Percentiles rank a stretch among this genome's conserved stretches.
Evolutionary conservation across 2,329 filamentous ascomycete species (phyloP).

Genomic region (Hirsutella minnesotensis): DNA sequence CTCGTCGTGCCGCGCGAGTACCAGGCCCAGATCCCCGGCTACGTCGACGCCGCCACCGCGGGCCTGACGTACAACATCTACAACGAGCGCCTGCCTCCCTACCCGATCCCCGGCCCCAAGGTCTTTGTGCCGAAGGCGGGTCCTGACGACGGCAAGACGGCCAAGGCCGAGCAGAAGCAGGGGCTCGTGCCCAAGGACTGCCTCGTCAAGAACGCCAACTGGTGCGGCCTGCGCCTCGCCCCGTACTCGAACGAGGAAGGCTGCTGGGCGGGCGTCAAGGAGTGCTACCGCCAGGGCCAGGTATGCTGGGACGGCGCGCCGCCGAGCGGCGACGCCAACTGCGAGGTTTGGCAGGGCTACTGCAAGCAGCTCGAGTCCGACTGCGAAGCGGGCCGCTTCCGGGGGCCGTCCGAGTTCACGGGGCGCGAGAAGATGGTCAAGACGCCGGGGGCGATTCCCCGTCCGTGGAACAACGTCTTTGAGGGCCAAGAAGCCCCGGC

Average conservation of each 20-base stretch:
- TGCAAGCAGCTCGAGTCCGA: slow-evolving; percentile 36
- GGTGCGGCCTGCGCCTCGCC: slow-evolving; percentile 53
- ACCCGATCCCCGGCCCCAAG: slow-evolving; percentile 43
- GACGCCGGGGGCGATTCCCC: slow-evolving; percentile 21
- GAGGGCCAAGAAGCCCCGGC: not conserved
- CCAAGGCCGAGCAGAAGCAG: slow-evolving; percentile 15
- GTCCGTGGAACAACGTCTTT: slow-evolving; percentile 15
- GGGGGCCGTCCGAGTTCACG: slow-evolving; percentile 34
- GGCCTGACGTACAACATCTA: slow-evolving; percentile 57
- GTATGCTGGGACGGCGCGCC: slow-evolving; percentile 48
- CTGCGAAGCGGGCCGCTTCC: slow-evolving; percentile 29
- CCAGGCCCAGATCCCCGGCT: slow-evolving; percentile 51
- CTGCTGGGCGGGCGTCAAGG: slow-evolving; percentile 46
- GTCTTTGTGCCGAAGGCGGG: slow-evolving; percentile 32
- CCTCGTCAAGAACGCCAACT: slow-evolving; percentile 58
- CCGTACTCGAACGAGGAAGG: slow-evolving; percentile 40
- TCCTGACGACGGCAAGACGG: slow-evolving; percentile 1
- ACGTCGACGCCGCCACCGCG: slow-evolving; percentile 41
- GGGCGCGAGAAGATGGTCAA: slow-evolving; percentile 20
- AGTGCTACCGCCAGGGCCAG: slow-evolving; percentile 47
- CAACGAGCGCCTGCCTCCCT: slow-evolving; percentile 27
- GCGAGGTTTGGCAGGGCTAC: slow-evolving; percentile 49
- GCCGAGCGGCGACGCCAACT: slow-evolving; percentile 47
- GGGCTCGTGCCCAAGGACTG: slow-evolving; percentile 44
- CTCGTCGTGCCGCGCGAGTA: slow-evolving; percentile 18